Evolutionary conservation across 345 rosid genomes (phyloP).

Genomic region (Corchorus capsularis): DNA sequence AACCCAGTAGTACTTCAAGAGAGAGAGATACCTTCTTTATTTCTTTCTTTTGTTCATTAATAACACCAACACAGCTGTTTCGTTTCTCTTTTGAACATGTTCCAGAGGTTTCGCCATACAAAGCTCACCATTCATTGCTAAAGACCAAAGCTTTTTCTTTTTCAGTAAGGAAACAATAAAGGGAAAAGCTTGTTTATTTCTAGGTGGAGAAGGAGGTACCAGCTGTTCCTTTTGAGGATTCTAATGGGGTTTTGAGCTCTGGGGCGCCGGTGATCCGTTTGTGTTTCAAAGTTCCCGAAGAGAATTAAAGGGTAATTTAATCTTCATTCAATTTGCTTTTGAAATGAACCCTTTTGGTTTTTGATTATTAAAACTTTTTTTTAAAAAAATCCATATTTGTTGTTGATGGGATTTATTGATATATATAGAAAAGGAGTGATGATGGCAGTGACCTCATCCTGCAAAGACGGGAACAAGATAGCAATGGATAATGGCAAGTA

Average conservation of each 20-base stretch:
- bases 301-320: neutral
- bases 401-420: neutral
- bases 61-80: neutral
- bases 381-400: neutral
- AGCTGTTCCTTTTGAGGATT: neutral
- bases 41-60: neutral
- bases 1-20: neutral
- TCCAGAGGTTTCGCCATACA: slow-evolving; percentile 13
- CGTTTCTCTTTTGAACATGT: slow-evolving; percentile 13
- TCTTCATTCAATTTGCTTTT: neutral
- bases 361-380: neutral
- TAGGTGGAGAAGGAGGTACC: neutral
- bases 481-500: slow-evolving; percentile 74
- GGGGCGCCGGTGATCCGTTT: slow-evolving; percentile 8
- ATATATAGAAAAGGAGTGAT: slow-evolving; percentile 31
- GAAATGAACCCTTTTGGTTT: neutral
- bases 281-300: slow-evolving; percentile 3
- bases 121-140: slow-evolving; percentile 15
- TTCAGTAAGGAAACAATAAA: neutral
- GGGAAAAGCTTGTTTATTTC: too few relatives aligned
- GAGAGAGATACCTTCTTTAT: neutral
- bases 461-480: slow-evolving; percentile 55
- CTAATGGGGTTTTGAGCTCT: slow-evolving; percentile 14
- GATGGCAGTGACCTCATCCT: slow-evolving; percentile 66
- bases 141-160: neutral